Evolutionary conservation across 2,329 filamentous ascomycete genomes (phyloP).

Genomic region (Phaeosphaeria sp.): DNA sequence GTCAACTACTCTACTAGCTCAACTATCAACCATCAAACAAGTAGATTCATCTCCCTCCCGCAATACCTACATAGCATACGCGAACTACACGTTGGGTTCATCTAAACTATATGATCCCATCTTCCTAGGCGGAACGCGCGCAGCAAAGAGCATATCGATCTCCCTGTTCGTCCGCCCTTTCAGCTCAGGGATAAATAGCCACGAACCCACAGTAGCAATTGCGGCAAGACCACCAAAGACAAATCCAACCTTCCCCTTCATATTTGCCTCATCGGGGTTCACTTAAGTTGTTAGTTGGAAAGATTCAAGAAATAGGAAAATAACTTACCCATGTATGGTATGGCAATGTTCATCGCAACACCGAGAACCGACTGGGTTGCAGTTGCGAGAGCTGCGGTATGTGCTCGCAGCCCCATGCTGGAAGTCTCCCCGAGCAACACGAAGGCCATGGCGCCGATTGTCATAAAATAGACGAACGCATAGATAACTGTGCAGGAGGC

Average conservation of each 20-base stretch:
- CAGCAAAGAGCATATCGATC: conserved; percentile 48
- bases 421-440: conserved; percentile 83
- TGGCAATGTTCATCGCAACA: conserved; percentile 41
- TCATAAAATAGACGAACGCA: conserved; percentile 78
- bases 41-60: too few relatives aligned
- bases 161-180: conserved; percentile 48
- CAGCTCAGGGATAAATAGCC: conserved; percentile 49
- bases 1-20: too few relatives aligned
- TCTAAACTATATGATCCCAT: conserved; percentile 6
- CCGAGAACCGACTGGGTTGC: conserved; percentile 48
- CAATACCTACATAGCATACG: too few relatives aligned
- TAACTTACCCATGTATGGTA: conserved; percentile 50
- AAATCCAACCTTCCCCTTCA: conserved; percentile 50
- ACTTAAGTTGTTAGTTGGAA: too few relatives aligned
- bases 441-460: conserved; percentile 85
- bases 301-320: too few relatives aligned
- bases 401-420: conserved; percentile 81
- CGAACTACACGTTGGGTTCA: too few relatives aligned
- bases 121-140: conserved; percentile 29
- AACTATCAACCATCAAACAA: too few relatives aligned
- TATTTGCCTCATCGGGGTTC: conserved; percentile 48
- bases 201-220: conserved; percentile 41
- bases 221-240: conserved; percentile 46
- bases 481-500: conserved; percentile 36
- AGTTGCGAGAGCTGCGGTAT: conserved; percentile 79